Base-by-base conservation (phyloP, 768 basidiomycete genomes). In the Nidularia sp. region DNA sequence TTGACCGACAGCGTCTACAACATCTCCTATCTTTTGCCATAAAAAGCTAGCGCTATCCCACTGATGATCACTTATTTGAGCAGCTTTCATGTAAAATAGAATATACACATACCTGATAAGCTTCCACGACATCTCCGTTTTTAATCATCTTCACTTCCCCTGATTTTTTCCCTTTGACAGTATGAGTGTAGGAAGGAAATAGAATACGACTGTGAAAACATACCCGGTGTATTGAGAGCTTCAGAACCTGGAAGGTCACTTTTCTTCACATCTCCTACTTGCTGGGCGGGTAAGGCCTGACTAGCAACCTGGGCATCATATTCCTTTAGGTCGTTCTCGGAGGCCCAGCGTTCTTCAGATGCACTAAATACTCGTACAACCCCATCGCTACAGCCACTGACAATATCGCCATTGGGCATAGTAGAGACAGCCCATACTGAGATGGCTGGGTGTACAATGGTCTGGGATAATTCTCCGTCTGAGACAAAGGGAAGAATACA, bases 21-120 rank as follows among this genome's bases (percentile, higher is more conserved):
- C 95, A 59, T 95, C 89, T 22, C 97, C 97, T 34, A 98, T 84
- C 66, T 95, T 96, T 66, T 92, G 83, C 97, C 97, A 99, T 25
- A 76, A 78, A 13, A 68, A 71, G 7, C 74, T 70, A 3, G 76
- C 69, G 39, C 70, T 75, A 52, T 94, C 90, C 96, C 96, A 98
- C 93, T 98, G 54, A 6, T 52, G 29, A 12, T 50, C n/a, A 49
- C 42, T 47, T 58, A 29, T 29, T 29, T 29, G 25, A 29, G 25
- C 25, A 41, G 13, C 25, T 25, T 55, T 15, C 47, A n/a, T 48
- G 22, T 8, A 53, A 45, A 36, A 36, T 42, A 42, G 12, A 50
- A 35, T 12, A 34, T 10, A n/a, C 39, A 43, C 45, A 45, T 60
- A 89, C 94, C 77, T 94, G 91, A 63, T 98, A 85, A 0, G 93